Evolutionary conservation across 2,329 filamentous ascomycete species (phyloP), one percentile per base, ranked within the genome.

Genomic region (Fusarium floridanum): DNA sequence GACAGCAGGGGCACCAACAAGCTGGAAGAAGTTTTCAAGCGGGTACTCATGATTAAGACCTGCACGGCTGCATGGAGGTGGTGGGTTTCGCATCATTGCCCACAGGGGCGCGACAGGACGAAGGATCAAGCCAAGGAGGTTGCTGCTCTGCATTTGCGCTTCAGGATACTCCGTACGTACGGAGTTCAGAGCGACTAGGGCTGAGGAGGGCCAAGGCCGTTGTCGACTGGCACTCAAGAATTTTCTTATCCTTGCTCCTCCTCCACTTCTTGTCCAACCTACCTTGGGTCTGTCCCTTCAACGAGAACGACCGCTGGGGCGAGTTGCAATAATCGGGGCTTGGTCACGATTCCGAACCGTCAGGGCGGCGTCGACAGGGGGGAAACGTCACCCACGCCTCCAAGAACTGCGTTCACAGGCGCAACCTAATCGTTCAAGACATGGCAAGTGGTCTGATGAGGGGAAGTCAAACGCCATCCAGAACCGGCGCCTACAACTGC

Each of bases 391-490:
- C 22, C 20, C n/a, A 14, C 29, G 22, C 17, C 24, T 43, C 24
- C 37, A 43, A 22, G 16, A 36, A 24, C 32, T 45, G 24, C 24
- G n/a, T 22, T 32, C 37, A 20, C 32, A 39, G 34, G 39, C 27
- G 39, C 34, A 61, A 29, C 16, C 57, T 66, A 61, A 29, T 50
- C 36, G 59, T 55, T 8, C 17, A 55, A 60, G 20, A n/a, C 53
- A 55, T 60, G 56, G 48, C 56, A 69, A 64, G 67, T 78, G 75
- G 68, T 72, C 72, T 76, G 75, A 78, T 36, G 70, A 70, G 61
- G 66, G 60, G 27, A 69, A 69, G 62, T 37, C 72, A 76, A 48
- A 68, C 72, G 66, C 70, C 69, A 72, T 76, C 64, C 61, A 66
- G 12, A 16, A 48, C 56, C 45, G 66, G 57, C 43, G 59, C 22